Conservation (phyloP, 2,329 filamentous ascomycete species). For the Alternaria postmessia region DNA sequence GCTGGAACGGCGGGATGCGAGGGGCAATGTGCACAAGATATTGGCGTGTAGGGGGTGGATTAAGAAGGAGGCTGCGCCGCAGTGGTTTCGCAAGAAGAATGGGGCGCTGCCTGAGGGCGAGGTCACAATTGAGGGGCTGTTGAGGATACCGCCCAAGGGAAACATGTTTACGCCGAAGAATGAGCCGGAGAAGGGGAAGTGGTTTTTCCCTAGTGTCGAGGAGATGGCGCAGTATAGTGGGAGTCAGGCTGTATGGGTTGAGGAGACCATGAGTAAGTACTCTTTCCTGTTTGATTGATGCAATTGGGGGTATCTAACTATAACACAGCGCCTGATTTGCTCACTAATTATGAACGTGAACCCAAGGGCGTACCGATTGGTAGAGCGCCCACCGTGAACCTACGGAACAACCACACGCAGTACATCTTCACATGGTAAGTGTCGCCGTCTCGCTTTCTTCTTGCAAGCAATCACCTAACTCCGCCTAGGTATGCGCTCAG, state of each 20-base stretch:
- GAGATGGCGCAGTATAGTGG: conserved; percentile 88
- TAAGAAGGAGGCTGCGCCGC: conserved; percentile 72
- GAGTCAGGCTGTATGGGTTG: conserved; percentile 91
- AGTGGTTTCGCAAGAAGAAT: conserved; percentile 63
- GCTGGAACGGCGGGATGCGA: conserved; percentile 72
- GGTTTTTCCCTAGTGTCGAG: conserved; percentile 92
- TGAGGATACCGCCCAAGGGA: conserved; percentile 93
- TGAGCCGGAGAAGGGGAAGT: conserved; percentile 80
- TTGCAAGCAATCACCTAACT: conserved; percentile 21
- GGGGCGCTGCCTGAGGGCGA: conserved; percentile 73
- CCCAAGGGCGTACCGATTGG: conserved; percentile 88
- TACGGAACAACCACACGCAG: conserved; percentile 96
- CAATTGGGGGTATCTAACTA: conserved; percentile 39
- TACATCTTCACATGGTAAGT: conserved; percentile 98
- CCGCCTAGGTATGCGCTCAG: conserved; percentile 81
- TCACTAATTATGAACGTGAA: conserved; percentile 78
- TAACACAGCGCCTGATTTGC: conserved; percentile 74
- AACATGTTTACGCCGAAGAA: conserved; percentile 98
- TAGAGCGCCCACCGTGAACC: conserved; percentile 84
- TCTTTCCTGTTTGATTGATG: conserved; percentile 6
- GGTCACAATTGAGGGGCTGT: conserved; percentile 81
- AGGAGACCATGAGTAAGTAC: conserved; percentile 85
- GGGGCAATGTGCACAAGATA: conserved; percentile 65
- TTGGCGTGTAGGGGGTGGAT: conserved; percentile 95
- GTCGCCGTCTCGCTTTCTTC: neutral